These are phyloP conservation scores for Piper betle DNA, from an alignment of 164 flowering plant genomes.

Conservation along the genomic window DNA sequence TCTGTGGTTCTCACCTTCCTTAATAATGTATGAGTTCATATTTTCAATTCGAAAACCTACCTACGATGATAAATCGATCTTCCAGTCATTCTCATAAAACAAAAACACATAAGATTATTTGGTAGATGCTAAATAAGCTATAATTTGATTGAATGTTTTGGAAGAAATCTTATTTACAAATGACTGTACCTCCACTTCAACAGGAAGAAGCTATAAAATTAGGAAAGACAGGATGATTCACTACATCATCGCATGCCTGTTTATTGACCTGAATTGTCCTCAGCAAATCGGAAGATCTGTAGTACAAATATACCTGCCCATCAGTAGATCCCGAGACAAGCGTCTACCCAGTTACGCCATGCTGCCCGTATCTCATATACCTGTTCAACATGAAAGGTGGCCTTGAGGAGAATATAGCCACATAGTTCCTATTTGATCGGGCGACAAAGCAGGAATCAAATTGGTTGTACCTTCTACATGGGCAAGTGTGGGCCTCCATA, in stretches of 20 bases:
- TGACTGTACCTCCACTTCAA: slow-evolving; percentile 66
- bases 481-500: slow-evolving; percentile 87
- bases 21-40: too few relatives aligned
- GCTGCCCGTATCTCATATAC: slow-evolving; percentile 69
- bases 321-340: slow-evolving; percentile 76
- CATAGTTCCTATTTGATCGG: slow-evolving; percentile 84
- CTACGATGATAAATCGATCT: too few relatives aligned
- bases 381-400: slow-evolving; percentile 80
- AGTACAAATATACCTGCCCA: slow-evolving; percentile 62
- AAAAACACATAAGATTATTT: too few relatives aligned
- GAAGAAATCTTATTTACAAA: slow-evolving; percentile 28
- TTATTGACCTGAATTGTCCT: slow-evolving; percentile 51
- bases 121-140: too few relatives aligned
- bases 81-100: too few relatives aligned
- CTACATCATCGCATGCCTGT: slow-evolving; percentile 67
- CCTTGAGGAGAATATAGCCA: slow-evolving; percentile 65
- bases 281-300: slow-evolving; percentile 36
- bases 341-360: slow-evolving; percentile 80
- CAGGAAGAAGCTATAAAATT: slow-evolving; percentile 66
- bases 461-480: slow-evolving; percentile 62
- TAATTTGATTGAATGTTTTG: too few relatives aligned
- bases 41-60: too few relatives aligned
- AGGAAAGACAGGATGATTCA: slow-evolving; percentile 60
- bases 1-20: too few relatives aligned
- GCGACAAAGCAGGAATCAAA: slow-evolving; percentile 65